A percentile compares a stretch with the other conserved stretches of the same genome.
Conservation (phyloP, 306 rosid species). For the Lotus japonicus region DNA sequence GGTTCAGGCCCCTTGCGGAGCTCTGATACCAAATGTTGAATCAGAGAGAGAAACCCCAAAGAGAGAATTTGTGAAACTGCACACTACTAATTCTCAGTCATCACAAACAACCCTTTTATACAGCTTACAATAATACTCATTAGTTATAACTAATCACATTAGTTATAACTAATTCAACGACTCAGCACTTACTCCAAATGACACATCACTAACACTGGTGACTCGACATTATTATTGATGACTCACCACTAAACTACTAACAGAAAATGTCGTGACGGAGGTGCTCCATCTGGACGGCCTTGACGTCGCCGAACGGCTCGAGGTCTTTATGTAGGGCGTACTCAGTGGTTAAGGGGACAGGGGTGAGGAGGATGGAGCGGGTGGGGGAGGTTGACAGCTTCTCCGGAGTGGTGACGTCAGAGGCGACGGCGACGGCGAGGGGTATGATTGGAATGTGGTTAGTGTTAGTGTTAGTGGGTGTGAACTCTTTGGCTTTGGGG, state of each 20-base stretch:
- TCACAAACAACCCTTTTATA: too few relatives aligned
- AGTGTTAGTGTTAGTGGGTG: neutral
- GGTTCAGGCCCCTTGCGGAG: too few relatives aligned
- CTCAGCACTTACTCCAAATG: slow-evolving; percentile 34
- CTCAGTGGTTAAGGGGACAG: slow-evolving; percentile 23
- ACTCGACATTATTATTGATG: too few relatives aligned
- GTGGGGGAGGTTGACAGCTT: slow-evolving; percentile 42
- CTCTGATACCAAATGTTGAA: too few relatives aligned
- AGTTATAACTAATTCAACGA: too few relatives aligned
- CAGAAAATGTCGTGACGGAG: neutral
- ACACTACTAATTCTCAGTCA: too few relatives aligned
- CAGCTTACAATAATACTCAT: too few relatives aligned
- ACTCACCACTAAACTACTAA: too few relatives aligned
- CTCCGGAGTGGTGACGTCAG: neutral
- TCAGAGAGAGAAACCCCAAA: too few relatives aligned
- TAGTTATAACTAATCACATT: too few relatives aligned
- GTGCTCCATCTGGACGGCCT: neutral
- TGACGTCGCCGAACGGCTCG: neutral
- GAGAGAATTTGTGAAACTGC: too few relatives aligned
- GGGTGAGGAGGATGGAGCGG: slow-evolving; percentile 46
- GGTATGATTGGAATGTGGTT: neutral
- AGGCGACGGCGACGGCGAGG: neutral
- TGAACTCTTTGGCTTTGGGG: slow-evolving; percentile 1
- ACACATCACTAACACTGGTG: too few relatives aligned
- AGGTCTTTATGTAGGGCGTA: neutral